Base-by-base conservation (phyloP, 2,329 filamentous ascomycete species). In the Didymella glomerata region DNA sequence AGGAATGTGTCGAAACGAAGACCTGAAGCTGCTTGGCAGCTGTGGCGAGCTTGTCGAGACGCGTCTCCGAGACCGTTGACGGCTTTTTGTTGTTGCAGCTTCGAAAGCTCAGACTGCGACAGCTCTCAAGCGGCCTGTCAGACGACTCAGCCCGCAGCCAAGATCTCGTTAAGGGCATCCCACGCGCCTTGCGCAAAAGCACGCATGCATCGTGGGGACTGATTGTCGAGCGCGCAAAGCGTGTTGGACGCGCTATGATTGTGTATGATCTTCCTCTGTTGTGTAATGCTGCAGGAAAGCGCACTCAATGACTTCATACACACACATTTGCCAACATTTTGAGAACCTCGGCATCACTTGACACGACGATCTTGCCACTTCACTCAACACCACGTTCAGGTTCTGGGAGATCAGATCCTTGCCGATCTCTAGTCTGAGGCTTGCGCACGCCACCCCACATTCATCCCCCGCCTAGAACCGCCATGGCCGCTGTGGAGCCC, bases 401-500 rank as follows among this genome's bases (percentile, higher is more conserved):
- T 27, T 38, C 24, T 28, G 27, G 24, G 5, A 46, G 25, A 22
- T 48, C 50, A 9, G 14, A 45, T 40, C 36, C 44, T 20, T 41
- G 22, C 46, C 32, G 44, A 25, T 27, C 7, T 34, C 42, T 45
- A 49, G 45, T 18, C 44, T 30, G 22, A 47, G 46, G 56, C 56
- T 59, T 54, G 50, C 50, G 50, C 50, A 42, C 49, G 13, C 50
- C 44, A 45, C 56, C 56, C 50, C 50, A 51, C 50, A 54, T 10
- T 18, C 45, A 50, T n/a, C 50, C 56, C 49, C 51, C 56, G 50
- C 56, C 56, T 25, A 59, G 56, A 54, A 36, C 22, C 20, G 56
- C 56, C 47, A 54, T 48, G 50, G 46, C 56, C 51, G 47, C 41
- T 59, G 50, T 59, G 56, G 56, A 59, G 50, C 46, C 34, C 45